A percentile compares a stretch with the other conserved stretches of the same genome.
Evolutionary conservation across 2,329 filamentous ascomycete genomes (phyloP).

Genomic region (Onygenales sp.): DNA sequence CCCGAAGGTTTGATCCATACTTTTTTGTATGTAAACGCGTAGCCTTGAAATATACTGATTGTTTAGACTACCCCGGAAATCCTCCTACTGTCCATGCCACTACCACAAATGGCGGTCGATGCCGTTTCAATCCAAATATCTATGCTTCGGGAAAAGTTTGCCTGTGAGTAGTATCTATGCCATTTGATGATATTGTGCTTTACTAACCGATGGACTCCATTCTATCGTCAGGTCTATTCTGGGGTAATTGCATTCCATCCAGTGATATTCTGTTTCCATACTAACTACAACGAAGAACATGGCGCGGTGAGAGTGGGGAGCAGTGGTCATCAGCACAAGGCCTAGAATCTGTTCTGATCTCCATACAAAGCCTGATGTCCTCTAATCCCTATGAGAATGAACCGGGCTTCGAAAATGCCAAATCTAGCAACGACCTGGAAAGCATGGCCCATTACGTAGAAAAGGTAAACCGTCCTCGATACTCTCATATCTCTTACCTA

Average conservation of each 20-base stretch:
- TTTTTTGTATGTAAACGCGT: neutral
- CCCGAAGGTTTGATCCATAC: constrained; percentile 50
- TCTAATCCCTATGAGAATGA: constrained; percentile 92
- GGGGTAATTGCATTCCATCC: constrained; percentile 47
- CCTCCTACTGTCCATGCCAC: constrained; percentile 54
- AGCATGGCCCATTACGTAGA: constrained; percentile 65
- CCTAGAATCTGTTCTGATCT: constrained; percentile 85
- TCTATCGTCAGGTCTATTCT: constrained; percentile 61
- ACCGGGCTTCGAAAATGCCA: constrained; percentile 77
- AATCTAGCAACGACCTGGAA: constrained; percentile 58
- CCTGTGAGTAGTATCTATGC: constrained; percentile 50
- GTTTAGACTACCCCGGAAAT: constrained; percentile 69
- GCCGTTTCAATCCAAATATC: constrained; percentile 94
- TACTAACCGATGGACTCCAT: constrained; percentile 11
- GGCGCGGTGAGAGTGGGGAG: constrained; percentile 81
- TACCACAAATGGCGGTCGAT: constrained; percentile 82
- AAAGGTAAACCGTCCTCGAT: constrained; percentile 48
- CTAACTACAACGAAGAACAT: constrained; percentile 54
- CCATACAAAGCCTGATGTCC: constrained; percentile 94
- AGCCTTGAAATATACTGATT: neutral
- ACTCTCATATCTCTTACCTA: neutral
- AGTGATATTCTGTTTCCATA: neutral
- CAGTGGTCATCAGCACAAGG: constrained; percentile 96
- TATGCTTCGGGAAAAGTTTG: constrained; percentile 89
- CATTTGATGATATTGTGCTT: neutral